Evolutionary conservation across 768 basidiomycete genomes (phyloP), one percentile per base, ranked within the genome.

Genomic region (Leccinellum luteum): DNA sequence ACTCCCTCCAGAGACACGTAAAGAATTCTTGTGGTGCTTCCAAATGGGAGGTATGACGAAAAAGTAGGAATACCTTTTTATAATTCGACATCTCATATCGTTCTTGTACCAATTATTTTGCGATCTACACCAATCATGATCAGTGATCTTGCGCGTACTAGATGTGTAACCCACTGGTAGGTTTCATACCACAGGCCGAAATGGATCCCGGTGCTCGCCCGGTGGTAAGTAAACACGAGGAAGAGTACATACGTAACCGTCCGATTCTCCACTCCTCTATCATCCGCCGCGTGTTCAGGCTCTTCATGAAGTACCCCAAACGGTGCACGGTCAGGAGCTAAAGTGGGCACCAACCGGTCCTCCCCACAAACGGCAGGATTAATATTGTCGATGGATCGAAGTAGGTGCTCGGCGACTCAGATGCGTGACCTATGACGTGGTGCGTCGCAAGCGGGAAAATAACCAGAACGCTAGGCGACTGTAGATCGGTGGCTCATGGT

Each of bases 221-320:
- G 8, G 12, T 1, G 14, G 14, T 30, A 17, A 17, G n/a, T n/a
- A 12, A 8, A 48, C 43, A 13, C 35, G 52, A 10, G 21, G 28
- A 23, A 53, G n/a, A n/a, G n/a, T n/a, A 48, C 27, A n/a, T 12
- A n/a, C 34, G 13, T 6, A 19, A 9, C 35, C 12, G 73, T 69
- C 61, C 78, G 81, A 54, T 84, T 78, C 65, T 92, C 87, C 8
- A 91, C 17, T 79, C 76, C 56, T 84, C 81, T 35, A 89, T 77
- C 15, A 81, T 79, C 2, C 77, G 57, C 2, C 73, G 71, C 1
- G 90, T 94, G 67, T 93, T 94, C 41, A 95, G 77, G 71, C 90
- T 93, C 6, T 85, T 86, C 82, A 96, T 95, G 68, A 94, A 90
- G 70, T 96, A 98, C 81, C 35, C 82, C 79, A 72, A 87, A 87